Base-by-base conservation (phyloP, 1,284 basidiomycete genomes). In the Austroboletus rostrupii region DNA sequence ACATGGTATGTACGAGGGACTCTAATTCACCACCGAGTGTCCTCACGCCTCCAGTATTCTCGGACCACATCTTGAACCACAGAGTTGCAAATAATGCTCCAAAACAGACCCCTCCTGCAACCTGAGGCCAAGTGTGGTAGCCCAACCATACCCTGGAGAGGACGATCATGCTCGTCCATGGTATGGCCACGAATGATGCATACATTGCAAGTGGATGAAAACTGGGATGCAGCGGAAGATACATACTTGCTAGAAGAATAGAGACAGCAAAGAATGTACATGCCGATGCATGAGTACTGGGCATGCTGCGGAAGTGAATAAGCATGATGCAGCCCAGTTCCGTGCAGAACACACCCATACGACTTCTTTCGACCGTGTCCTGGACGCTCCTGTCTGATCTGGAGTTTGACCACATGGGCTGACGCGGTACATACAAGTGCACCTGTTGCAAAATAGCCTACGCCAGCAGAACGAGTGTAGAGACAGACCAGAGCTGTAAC, bases 241-340 rank as follows among this genome's bases (percentile, higher is more conserved):
- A 71, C 37, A 70, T 28, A 58, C 77, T 80, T 9, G 83, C 79
- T 11, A 92, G 74, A 19, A 77, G 60, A 36, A 87, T 77, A 62
- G 87, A 93, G 7, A 77, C 72, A 16, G 81, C 80, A 64, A 81
- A 90, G 69, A 80, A 93, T 1, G 79, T 75, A 55, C 90, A 86
- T 1, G 78, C 75, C 3, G 89, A 87, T 5, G 90, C 87, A 65
- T 95, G 92, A 3, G 92, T 94, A 47, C 87, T 90, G 4, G 92
- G 92, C 90, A 94, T 93, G 3, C 90, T 90, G 61, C 54, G 52
- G 14, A n/a, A 33, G 11, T 47, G 41, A 56, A 50, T 46, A 42
- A 9, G 17, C 13, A 31, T 38, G n/a, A 46, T 14, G 23, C 14
- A 41, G 19, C 29, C 12, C 7, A 53, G 50, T 37, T 62, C 54